Conservation (phyloP, 2,329 filamentous ascomycete genomes). For the Malbranchea cinnamomea region DNA sequence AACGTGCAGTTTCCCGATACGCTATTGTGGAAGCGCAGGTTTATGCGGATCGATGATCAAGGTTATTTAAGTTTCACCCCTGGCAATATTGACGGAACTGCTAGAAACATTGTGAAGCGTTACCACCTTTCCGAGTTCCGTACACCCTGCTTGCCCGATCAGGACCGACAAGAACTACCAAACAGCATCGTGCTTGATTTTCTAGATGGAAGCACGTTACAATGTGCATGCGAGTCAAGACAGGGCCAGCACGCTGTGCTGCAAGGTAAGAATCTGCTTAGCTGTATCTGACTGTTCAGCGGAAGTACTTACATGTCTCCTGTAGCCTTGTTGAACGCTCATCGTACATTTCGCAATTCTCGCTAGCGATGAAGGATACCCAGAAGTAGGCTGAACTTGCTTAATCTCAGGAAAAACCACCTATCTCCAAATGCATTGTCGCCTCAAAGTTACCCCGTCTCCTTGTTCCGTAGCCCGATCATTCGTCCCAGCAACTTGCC, state of each 20-base stretch:
- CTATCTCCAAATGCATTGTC: too few relatives aligned
- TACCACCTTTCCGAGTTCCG: constrained; percentile 80
- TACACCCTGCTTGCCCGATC: constrained; percentile 65
- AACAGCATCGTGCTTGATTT: constrained; percentile 61
- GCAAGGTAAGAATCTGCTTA: constrained; percentile 28
- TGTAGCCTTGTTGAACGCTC: constrained; percentile 28
- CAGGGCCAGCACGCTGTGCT: constrained; percentile 38
- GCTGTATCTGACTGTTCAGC: neutral
- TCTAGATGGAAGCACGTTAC: constrained; percentile 44
- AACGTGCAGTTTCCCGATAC: constrained; percentile 97
- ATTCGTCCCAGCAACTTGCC: too few relatives aligned
- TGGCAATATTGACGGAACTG: constrained; percentile 45
- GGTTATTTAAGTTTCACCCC: constrained; percentile 71
- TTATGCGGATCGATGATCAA: constrained; percentile 67
- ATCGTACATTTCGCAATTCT: constrained; percentile 15
- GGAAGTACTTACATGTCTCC: neutral
- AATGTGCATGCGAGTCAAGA: constrained; percentile 46
- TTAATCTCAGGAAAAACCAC: too few relatives aligned
- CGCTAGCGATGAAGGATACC: too few relatives aligned
- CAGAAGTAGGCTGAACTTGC: too few relatives aligned
- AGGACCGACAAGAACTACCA: constrained; percentile 82
- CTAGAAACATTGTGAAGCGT: constrained; percentile 52
- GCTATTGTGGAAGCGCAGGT: constrained; percentile 87
- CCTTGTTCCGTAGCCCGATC: too few relatives aligned
- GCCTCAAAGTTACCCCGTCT: too few relatives aligned